Conservation (phyloP, 352 stramenopile species). For the Thalassiosira hispida region DNA sequence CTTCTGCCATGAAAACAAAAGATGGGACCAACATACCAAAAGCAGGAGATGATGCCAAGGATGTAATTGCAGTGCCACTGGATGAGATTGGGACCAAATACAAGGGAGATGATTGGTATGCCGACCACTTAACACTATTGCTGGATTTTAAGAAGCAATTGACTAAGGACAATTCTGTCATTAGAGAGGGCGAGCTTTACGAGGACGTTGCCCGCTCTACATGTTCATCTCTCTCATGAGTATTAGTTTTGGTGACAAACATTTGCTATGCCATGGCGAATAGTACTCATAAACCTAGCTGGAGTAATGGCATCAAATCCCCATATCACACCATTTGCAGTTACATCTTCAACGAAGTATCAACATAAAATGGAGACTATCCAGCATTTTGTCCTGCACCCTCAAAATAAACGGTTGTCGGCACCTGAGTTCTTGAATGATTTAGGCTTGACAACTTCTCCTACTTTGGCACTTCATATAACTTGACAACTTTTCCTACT, state of each 20-base stretch:
- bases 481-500: too few relatives aligned
- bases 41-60: constrained; percentile 82
- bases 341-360: constrained; percentile 46
- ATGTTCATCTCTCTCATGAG: constrained; percentile 38
- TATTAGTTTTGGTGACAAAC: background rate
- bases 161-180: constrained; percentile 9
- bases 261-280: background rate
- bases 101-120: constrained; percentile 71
- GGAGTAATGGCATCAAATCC: background rate
- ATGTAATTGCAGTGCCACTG: constrained; percentile 68
- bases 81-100: constrained; percentile 72
- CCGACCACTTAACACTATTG: constrained; percentile 82
- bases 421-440: constrained; percentile 36
- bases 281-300: background rate
- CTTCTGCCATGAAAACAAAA: constrained; percentile 38
- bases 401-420: constrained; percentile 49
- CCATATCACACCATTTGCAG: background rate
- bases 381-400: constrained; percentile 6
- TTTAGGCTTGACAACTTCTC: constrained; percentile 40
- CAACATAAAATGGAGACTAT: constrained; percentile 28
- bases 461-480: too few relatives aligned
- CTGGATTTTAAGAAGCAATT: constrained; percentile 73
- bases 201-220: constrained; percentile 64
- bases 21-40: constrained; percentile 52
- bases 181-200: constrained; percentile 54